phyloP scores from a whole-genome alignment of 768 basidiomycete genomes.

The Piloderma croceum region DNA sequence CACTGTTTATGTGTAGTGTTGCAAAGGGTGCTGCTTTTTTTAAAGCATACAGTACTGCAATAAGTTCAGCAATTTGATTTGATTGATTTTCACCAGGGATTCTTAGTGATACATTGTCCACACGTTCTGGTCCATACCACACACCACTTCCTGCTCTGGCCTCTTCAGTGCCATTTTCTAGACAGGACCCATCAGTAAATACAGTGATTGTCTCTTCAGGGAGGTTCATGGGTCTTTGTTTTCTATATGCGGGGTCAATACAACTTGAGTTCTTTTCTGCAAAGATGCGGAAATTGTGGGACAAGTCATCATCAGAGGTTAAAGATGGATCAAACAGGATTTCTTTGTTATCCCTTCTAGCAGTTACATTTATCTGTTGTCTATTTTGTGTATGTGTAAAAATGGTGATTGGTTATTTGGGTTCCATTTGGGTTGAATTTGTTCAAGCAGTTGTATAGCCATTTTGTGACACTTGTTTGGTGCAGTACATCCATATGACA shows the following conservation, averaged over 20 bases:
- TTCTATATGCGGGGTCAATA: not conserved
- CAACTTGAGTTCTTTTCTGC: not conserved
- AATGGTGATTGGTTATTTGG: not conserved
- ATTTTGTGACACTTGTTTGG: slow-evolving; percentile 7
- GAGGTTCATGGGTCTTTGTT: not conserved
- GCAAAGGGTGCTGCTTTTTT: slow-evolving; percentile 1
- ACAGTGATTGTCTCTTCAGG: slow-evolving; percentile 1
- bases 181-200: slow-evolving; percentile 26
- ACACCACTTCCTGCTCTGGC: slow-evolving; percentile 18
- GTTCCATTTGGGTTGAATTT: slow-evolving; percentile 11
- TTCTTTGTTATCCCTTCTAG: not conserved
- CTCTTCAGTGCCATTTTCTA: slow-evolving; percentile 12
- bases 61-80: slow-evolving; percentile 18
- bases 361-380: not conserved
- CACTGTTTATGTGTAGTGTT: slow-evolving; percentile 13
- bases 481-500: slow-evolving; percentile 1
- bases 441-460: slow-evolving; percentile 4
- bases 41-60: slow-evolving; percentile 6
- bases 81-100: slow-evolving; percentile 14
- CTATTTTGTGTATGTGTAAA: not conserved
- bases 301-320: slow-evolving; percentile 1
- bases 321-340: not conserved
- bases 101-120: slow-evolving; percentile 10
- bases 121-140: slow-evolving; percentile 13
- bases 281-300: slow-evolving; percentile 8